Evolutionary conservation across 768 basidiomycete species (phyloP), one percentile per base, ranked within the genome.

Genomic region (Wakefieldia striispora): DNA sequence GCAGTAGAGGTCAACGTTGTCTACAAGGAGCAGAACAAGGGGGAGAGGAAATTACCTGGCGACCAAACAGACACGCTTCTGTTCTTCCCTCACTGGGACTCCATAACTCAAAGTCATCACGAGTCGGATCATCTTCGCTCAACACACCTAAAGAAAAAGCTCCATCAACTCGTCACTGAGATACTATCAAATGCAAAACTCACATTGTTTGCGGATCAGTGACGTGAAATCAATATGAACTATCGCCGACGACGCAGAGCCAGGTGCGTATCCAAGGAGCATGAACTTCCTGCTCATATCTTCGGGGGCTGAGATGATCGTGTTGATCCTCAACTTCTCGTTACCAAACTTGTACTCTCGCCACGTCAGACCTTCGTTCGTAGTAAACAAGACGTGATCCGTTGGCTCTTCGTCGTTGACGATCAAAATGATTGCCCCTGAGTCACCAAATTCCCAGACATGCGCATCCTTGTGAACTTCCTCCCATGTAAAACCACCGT

Each of bases 401-500:
- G 91, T 95, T 0, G 94, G 81, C 50, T 87, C 87, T 65, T 98
- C 95, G 66, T 99, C 97, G 67, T 98, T 97, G 38, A 83, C 92
- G 72, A 99, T 86, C 57, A 99, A 75, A 31, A 98, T 77, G 49
- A 99, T 77, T 1, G 95, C 94, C 5, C 97, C 97, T 0, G 91
- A 95, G 71, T 98, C 97, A 24, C 95, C 95, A 59, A 95, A 98
- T 65, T 95, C 94, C 93, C 92, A 99, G 34, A 97, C 76, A 63
- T 98, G 89, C 0, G 97, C 95, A 57, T 95, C 95, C 66, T 99
- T 99, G 74, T 94, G 94, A 0, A 99, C 87, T 71, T 99, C 97
- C 65, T 97, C 84, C 97, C 97, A 99, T 0, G 91, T 93, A 70
- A 97, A 97, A 9, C 97, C 97, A 2, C 84, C 97, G 59, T 99